These are phyloP conservation scores for Plectosphaerella cucumerina DNA, from an alignment of 2,329 filamentous ascomycete genomes.

Conservation along the genomic window DNA sequence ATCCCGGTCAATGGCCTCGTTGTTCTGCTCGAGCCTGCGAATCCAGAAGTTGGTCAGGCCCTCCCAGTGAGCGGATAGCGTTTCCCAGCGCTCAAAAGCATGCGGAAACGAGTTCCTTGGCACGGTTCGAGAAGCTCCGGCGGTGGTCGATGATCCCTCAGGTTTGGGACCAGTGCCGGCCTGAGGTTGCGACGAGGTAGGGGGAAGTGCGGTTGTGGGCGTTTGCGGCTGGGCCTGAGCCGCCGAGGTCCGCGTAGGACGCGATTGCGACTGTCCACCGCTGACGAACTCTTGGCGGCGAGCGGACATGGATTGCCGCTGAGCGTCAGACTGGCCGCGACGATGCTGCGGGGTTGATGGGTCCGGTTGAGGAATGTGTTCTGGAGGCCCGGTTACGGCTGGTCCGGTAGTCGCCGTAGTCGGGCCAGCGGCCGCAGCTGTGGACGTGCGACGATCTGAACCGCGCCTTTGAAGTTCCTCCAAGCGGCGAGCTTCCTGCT, in stretches of 20 bases:
- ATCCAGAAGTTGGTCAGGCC: constrained; percentile 98
- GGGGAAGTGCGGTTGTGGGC: constrained; percentile 8
- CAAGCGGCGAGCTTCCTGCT: constrained; percentile 49
- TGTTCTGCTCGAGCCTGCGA: constrained; percentile 83
- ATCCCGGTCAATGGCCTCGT: constrained; percentile 76
- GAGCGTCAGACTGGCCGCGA: constrained; percentile 7
- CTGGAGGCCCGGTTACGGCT: constrained; percentile 8
- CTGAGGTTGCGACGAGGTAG: constrained; percentile 7
- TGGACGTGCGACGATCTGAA: constrained; percentile 52
- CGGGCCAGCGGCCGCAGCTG: constrained; percentile 47
- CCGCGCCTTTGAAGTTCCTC: constrained; percentile 54
- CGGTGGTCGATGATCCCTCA: constrained; percentile 24
- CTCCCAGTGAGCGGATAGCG: constrained; percentile 95
- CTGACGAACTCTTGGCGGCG: constrained; percentile 14
- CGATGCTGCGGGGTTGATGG: constrained; percentile 12
- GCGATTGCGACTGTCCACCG: constrained; percentile 13
- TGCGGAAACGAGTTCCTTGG: constrained; percentile 79
- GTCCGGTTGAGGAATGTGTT: constrained; percentile 8
- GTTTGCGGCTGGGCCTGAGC: constrained; percentile 17
- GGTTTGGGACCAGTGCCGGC: constrained; percentile 15
- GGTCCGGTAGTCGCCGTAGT: constrained; percentile 23
- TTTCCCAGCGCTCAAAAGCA: constrained; percentile 97
- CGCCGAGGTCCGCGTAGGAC: constrained; percentile 15
- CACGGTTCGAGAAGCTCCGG: constrained; percentile 23
- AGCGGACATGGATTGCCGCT: constrained; percentile 6